Percentiles rank a stretch among this genome's conserved stretches.
phyloP scores from a whole-genome alignment of 164 flowering plant species.

The Sedum album region DNA sequence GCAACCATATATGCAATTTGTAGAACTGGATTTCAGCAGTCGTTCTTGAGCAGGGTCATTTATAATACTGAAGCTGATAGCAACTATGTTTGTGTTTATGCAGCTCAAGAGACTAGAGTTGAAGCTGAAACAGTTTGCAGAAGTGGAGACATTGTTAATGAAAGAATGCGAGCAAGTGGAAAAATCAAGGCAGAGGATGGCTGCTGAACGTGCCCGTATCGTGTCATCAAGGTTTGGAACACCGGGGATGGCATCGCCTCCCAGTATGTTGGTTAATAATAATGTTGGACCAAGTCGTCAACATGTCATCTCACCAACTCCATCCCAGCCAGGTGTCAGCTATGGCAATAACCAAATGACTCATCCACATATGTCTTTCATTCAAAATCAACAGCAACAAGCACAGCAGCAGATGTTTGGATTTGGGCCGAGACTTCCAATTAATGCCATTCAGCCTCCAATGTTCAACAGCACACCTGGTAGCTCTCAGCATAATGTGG shows the following conservation, averaged over 20 bases:
- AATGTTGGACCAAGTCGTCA: conserved; percentile 37
- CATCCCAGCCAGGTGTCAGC: conserved; percentile 34
- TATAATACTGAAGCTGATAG: neutral
- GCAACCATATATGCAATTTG: no score
- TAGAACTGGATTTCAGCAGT: no score
- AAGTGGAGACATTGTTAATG: conserved; percentile 75
- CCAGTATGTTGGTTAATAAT: conserved; percentile 18
- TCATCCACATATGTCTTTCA: conserved; percentile 66
- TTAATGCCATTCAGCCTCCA: conserved; percentile 58
- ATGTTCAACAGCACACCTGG: conserved; percentile 36
- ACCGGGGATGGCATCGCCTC: conserved; percentile 27
- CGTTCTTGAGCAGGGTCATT: no score
- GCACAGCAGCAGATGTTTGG: conserved; percentile 61
- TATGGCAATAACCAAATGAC: conserved; percentile 39
- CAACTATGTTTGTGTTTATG: neutral
- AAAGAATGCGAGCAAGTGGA: conserved; percentile 93
- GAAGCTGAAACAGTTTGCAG: conserved; percentile 94
- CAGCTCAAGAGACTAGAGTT: conserved; percentile 90
- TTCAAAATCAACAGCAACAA: conserved; percentile 37
- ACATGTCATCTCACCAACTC: conserved; percentile 36
- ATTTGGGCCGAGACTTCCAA: conserved; percentile 68
- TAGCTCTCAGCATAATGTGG: conserved; percentile 33
- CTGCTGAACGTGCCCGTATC: conserved; percentile 58
- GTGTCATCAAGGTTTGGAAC: conserved; percentile 47
- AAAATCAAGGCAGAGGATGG: conserved; percentile 66